Evolutionary conservation across 208 protist genomes (phyloP), one percentile per base, ranked within the genome.

Genomic region (Leishmania major): DNA sequence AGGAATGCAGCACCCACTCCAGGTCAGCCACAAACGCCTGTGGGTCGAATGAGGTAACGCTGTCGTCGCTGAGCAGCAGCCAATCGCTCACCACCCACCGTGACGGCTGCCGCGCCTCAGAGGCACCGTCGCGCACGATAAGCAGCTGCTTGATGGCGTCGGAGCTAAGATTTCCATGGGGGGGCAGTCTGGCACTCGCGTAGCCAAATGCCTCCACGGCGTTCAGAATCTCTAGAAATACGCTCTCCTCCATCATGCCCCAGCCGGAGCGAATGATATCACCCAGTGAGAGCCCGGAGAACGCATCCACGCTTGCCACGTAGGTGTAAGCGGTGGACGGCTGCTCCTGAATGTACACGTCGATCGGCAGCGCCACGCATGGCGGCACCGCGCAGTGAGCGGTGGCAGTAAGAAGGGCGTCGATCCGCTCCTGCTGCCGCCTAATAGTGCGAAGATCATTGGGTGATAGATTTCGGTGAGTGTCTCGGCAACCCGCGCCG

Each of bases 71-170:
- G 6, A 90, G 60, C 35, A 97, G 82, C 62, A 88, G 69, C 94
- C 94, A 97, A 83, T 97, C 94, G n/a, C 90, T 88, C 60, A 97
- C 88, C 11, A 95, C 94, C 94, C 94, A 97, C 22, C 94, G 87
- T 19, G 92, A 95, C 6, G 76, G 75, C 73, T 91, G 82, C 59
- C 84, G 75, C 11, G 80, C 76, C 82, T 97, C 94, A 3, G 90
- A 89, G 43, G 89, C 89, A 67, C 91, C 92, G 60, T 93, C 84
- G 37, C 94, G 92, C 66, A 92, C 88, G 45, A 82, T 89, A 17
- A 97, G 84, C 45, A 93, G 80, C 78, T 94, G 91, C 77, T 91
- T 87, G 31, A 97, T 74, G 6, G 90, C 86, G 70, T 94, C 91
- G 11, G 88, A 72, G 87, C 85, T 95, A 45, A 97, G 80, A 80